A percentile compares a stretch with the other conserved stretches of the same genome.
Evolutionary conservation across 176 grass and related monocot species (phyloP).

Genomic region (maize (Zea mays)): DNA sequence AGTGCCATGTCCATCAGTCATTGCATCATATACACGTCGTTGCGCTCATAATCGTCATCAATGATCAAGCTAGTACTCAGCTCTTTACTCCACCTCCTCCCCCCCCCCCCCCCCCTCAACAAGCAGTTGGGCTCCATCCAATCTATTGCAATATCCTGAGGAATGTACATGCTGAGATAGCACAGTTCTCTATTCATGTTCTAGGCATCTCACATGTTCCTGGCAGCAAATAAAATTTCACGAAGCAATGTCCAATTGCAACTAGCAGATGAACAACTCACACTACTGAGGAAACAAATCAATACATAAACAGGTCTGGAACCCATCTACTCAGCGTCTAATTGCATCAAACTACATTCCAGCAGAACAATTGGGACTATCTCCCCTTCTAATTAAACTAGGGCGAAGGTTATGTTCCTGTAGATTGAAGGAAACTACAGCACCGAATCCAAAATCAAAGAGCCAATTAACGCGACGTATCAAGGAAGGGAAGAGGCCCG

Average conservation of each 20-base stretch:
- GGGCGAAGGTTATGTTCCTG: background rate
- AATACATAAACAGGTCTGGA: constrained; percentile 26
- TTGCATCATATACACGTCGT: too few relatives aligned
- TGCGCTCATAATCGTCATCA: too few relatives aligned
- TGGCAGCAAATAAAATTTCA: constrained; percentile 6
- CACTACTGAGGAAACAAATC: background rate
- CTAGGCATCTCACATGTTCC: constrained; percentile 1
- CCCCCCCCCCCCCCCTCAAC: background rate
- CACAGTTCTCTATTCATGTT: background rate
- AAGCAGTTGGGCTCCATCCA: background rate
- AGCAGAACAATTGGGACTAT: background rate
- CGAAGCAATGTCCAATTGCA: background rate
- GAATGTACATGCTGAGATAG: background rate
- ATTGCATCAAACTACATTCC: constrained; percentile 16
- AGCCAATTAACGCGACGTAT: background rate
- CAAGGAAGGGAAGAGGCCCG: background rate
- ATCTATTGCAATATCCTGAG: background rate
- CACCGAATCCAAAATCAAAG: constrained; percentile 20
- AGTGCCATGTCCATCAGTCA: too few relatives aligned
- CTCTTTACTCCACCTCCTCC: background rate
- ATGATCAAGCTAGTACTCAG: too few relatives aligned
- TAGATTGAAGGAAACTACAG: constrained; percentile 14
- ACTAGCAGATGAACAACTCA: background rate
- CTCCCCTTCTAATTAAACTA: background rate
- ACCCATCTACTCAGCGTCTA: background rate